A percentile compares a stretch with the other conserved stretches of the same genome.
Evolutionary conservation across 2,329 filamentous ascomycete genomes (phyloP).

Genomic region (Myotisia sp.): DNA sequence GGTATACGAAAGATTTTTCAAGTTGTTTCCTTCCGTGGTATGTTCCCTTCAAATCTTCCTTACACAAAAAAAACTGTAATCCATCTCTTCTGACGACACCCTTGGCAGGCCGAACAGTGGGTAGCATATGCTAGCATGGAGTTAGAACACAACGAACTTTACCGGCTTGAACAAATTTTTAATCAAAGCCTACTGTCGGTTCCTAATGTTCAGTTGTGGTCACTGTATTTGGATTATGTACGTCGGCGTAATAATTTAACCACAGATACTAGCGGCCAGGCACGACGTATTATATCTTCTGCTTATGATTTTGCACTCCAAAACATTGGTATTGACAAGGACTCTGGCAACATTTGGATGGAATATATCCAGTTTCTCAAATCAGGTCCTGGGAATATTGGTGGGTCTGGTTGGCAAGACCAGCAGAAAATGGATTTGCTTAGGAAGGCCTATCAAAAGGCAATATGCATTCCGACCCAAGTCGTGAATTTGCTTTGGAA

Average conservation of each 20-base stretch:
- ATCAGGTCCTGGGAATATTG: slow-evolving; percentile 68
- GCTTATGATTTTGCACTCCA: slow-evolving; percentile 88
- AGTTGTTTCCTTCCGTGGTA: slow-evolving; percentile 81
- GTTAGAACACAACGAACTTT: slow-evolving; percentile 68
- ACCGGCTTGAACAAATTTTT: slow-evolving; percentile 70
- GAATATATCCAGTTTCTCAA: slow-evolving; percentile 93
- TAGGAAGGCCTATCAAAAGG: slow-evolving; percentile 81
- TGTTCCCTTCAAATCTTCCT: slow-evolving; percentile 30
- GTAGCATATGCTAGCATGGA: slow-evolving; percentile 81
- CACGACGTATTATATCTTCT: slow-evolving; percentile 64
- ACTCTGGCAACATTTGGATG: slow-evolving; percentile 78
- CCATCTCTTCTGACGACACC: slow-evolving; percentile 19
- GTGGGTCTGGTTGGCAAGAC: slow-evolving; percentile 84
- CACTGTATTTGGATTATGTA: slow-evolving; percentile 87
- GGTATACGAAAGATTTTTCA: slow-evolving; percentile 73
- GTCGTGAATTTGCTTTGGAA: slow-evolving; percentile 82
- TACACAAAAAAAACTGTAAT: background rate
- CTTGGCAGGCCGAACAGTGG: slow-evolving; percentile 87
- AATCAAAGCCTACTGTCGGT: slow-evolving; percentile 62
- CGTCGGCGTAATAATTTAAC: slow-evolving; percentile 78
- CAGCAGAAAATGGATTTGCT: slow-evolving; percentile 94
- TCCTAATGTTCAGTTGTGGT: slow-evolving; percentile 78
- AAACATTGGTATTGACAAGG: slow-evolving; percentile 79
- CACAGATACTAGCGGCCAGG: slow-evolving; percentile 59
- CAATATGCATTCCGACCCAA: slow-evolving; percentile 72